A percentile compares a stretch with the other conserved stretches of the same genome.
These are phyloP conservation scores for Lunasporangiospora selenospora DNA, from an alignment of 192 early-diverging fungal species.

Conservation along the genomic window DNA sequence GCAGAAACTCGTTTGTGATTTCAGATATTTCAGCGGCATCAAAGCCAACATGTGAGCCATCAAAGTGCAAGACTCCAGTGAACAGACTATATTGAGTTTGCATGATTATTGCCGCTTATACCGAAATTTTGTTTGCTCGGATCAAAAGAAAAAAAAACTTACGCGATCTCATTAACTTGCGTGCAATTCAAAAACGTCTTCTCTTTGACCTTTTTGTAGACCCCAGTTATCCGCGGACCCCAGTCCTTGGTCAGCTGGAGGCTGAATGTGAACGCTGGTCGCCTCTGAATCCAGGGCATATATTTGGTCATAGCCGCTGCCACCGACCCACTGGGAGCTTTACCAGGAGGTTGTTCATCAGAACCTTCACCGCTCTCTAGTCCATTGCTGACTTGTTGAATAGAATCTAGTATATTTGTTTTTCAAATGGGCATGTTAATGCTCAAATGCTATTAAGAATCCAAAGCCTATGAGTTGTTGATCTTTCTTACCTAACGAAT, in stretches of 20 bases:
- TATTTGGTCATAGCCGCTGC: background rate
- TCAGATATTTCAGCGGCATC: background rate
- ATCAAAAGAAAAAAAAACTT: slow-evolving; percentile 3
- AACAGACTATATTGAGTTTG: slow-evolving; percentile 3
- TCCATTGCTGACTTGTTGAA: background rate
- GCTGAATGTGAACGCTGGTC: slow-evolving; percentile 5
- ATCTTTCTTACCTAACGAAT: slow-evolving; percentile 9
- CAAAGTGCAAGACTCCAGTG: slow-evolving; percentile 4
- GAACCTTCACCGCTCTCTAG: background rate
- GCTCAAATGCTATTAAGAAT: background rate
- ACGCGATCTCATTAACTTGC: slow-evolving; percentile 8
- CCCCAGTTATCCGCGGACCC: background rate
- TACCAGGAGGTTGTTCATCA: background rate
- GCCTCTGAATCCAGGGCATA: slow-evolving; percentile 4
- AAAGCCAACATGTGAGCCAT: background rate
- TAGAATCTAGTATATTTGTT: background rate
- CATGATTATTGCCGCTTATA: slow-evolving; percentile 1
- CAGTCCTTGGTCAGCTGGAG: slow-evolving; percentile 3
- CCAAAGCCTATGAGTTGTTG: too few relatives aligned
- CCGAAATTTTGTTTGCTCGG: background rate
- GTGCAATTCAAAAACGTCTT: background rate
- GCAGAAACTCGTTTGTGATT: slow-evolving; percentile 1
- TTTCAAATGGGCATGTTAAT: background rate
- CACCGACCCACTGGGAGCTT: background rate
- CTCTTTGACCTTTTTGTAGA: background rate